Base-by-base conservation (phyloP, 208 protist species). In the Acanthamoeba royreba region DNA sequence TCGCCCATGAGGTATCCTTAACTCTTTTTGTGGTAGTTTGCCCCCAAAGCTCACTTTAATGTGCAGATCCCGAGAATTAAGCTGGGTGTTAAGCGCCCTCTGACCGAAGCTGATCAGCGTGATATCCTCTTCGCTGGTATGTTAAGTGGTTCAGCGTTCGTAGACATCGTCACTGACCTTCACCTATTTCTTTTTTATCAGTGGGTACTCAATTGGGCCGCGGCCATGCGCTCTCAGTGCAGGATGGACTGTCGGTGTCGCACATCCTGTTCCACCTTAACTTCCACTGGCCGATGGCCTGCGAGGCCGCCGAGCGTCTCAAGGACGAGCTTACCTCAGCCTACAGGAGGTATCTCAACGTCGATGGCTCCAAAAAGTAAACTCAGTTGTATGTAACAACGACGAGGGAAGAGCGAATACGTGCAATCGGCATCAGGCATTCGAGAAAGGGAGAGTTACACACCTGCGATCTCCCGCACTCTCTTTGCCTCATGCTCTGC, bases 261-360 rank as follows among this genome's bases (percentile, higher is more conserved):
- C 72, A 83, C 72, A 83, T 83, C 42, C 72, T 83, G 42, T 83
- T 83, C 72, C 72, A 83, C 43, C 72, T 83, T 43, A 83, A 83
- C 72, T 83, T 83, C 72, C 31, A 38, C n/a, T 83, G 72, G 72
- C 72, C 72, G n/a, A 46, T 13, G 42, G 28, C 52, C 25, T 83
- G 72, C 72, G 72, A 83, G 72, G 72, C 72, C 42, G 25, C 72
- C 1, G 72, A 83, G 72, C 72, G 72, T 35, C 72, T 83, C 72
- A 83, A 83, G 72, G 72, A 83, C 72, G 72, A 83, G 72, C 42
- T 83, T 31, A 83, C 72, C 25, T 83, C 72, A 43, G 72, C 72
- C 72, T 83, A 83, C 72, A 17, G 72, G 3, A 5, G 72, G 25
- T 83, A 83, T 15, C 72, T 83, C 72, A 83, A 38, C 72, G 22